These are phyloP conservation scores for Colletotrichum graminicola DNA, from an alignment of 2,329 filamentous ascomycete genomes.

Conservation along the genomic window DNA sequence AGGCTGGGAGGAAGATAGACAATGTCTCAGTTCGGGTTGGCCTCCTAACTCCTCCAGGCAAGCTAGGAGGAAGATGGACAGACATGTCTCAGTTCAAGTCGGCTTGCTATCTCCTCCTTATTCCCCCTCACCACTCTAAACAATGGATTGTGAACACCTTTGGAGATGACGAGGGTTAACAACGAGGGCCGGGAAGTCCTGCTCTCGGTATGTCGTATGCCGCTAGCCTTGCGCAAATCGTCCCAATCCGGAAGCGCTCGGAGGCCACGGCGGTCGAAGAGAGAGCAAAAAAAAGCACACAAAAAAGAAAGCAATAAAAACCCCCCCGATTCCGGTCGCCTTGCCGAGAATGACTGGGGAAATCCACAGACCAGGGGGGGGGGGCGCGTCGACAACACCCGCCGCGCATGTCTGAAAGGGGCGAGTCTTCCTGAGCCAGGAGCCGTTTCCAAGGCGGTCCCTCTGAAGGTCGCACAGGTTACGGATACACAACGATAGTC, in stretches of 20 bases:
- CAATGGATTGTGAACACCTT: not conserved
- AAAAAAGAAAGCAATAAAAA: too few species aligned
- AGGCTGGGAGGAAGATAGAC: not conserved
- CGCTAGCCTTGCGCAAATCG: slow-evolving; percentile 25
- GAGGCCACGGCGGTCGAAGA: not conserved
- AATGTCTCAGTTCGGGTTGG: slow-evolving; percentile 6
- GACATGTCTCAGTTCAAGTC: not conserved
- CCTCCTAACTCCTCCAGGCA: too few species aligned
- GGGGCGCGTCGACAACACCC: not conserved
- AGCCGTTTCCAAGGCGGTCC: too few species aligned
- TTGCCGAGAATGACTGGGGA: not conserved
- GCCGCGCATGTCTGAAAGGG: slow-evolving; percentile 3
- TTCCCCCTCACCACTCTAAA: not conserved
- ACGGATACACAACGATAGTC: too few species aligned
- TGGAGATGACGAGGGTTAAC: not conserved
- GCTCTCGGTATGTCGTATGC: slow-evolving; percentile 26
- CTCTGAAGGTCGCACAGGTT: too few species aligned
- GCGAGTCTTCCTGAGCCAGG: not conserved
- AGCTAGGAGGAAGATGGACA: too few species aligned
- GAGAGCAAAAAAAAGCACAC: not conserved
- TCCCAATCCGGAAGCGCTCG: slow-evolving; percentile 15
- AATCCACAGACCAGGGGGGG: not conserved
- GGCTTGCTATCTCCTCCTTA: too few species aligned
- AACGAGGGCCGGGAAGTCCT: not conserved
- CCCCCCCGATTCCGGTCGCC: not conserved